Evolutionary conservation across 2,329 filamentous ascomycete genomes (phyloP).

Genomic region (Epichloe coenophiala): DNA sequence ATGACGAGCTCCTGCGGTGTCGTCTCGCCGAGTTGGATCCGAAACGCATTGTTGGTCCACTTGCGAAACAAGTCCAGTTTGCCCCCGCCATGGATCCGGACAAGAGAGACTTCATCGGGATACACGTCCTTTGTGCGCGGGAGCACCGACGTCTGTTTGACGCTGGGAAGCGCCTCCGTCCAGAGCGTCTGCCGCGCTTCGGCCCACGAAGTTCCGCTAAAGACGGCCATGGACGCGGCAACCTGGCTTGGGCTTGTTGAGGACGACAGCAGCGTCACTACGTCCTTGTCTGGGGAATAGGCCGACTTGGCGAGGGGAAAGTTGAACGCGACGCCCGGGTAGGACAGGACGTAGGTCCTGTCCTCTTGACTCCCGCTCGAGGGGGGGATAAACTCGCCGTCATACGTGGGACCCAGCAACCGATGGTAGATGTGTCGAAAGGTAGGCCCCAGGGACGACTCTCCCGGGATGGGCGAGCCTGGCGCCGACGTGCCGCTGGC

Average conservation of each 20-base stretch:
- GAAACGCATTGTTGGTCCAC: constrained; percentile 50
- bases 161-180: constrained; percentile 57
- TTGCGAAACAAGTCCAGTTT: constrained; percentile 65
- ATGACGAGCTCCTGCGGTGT: constrained; percentile 84
- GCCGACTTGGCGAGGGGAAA: constrained; percentile 65
- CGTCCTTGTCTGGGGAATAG: constrained; percentile 66
- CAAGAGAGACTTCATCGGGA: constrained; percentile 78
- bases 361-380: constrained; percentile 32
- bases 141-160: constrained; percentile 56
- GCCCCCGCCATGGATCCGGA: constrained; percentile 66
- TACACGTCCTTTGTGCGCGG: constrained; percentile 62
- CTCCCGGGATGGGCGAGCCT: constrained; percentile 19
- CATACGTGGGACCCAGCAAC: constrained; percentile 86
- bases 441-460: constrained; percentile 45
- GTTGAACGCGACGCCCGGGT: constrained; percentile 86
- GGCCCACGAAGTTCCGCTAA: constrained; percentile 81
- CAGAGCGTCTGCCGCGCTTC: constrained; percentile 67
- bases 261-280: constrained; percentile 74
- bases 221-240: constrained; percentile 80
- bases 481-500: constrained; percentile 22
- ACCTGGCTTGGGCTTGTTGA: constrained; percentile 60
- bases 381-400: constrained; percentile 77
- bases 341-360: constrained; percentile 82
- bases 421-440: constrained; percentile 88
- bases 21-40: constrained; percentile 69